A percentile compares a stretch with the other conserved stretches of the same genome.
Conservation (phyloP, 495 filamentous ascomycete species). For the Penicillium alfredii region DNA sequence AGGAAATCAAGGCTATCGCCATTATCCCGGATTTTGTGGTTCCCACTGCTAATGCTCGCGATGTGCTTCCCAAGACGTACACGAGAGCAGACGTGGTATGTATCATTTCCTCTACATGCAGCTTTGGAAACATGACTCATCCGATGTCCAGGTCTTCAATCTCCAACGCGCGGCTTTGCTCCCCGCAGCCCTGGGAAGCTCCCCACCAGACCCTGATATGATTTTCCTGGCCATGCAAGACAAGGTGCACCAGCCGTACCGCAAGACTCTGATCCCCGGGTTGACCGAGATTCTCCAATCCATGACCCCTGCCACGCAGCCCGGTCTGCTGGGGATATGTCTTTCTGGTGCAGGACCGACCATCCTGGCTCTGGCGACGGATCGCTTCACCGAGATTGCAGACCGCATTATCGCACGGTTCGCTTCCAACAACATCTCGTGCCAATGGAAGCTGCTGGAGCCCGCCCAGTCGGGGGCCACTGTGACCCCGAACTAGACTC, state of each 20-base stretch:
- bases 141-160: slow-evolving; percentile 77
- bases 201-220: slow-evolving; percentile 83
- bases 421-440: slow-evolving; percentile 60
- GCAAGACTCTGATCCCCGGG: slow-evolving; percentile 81
- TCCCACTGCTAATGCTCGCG: slow-evolving; percentile 77
- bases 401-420: slow-evolving; percentile 66
- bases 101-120: too few relatives aligned
- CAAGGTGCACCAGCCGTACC: slow-evolving; percentile 92
- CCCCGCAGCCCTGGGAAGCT: slow-evolving; percentile 75
- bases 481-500: slow-evolving; percentile 36
- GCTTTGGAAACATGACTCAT: too few relatives aligned
- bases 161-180: slow-evolving; percentile 85
- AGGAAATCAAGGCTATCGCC: slow-evolving; percentile 89
- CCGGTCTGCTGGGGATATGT: slow-evolving; percentile 86
- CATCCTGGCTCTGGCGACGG: slow-evolving; percentile 84
- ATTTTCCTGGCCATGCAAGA: slow-evolving; percentile 98
- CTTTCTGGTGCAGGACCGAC: slow-evolving; percentile 91
- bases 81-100: slow-evolving; percentile 70
- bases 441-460: slow-evolving; percentile 81
- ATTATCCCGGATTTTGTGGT: slow-evolving; percentile 95
- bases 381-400: slow-evolving; percentile 81
- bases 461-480: slow-evolving; percentile 78
- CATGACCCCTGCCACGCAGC: slow-evolving; percentile 76
- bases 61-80: slow-evolving; percentile 72
- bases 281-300: slow-evolving; percentile 82